Percentiles rank a stretch among this genome's conserved stretches.
phyloP scores from a whole-genome alignment of 768 basidiomycete genomes.

The Kondoa subrosea region DNA sequence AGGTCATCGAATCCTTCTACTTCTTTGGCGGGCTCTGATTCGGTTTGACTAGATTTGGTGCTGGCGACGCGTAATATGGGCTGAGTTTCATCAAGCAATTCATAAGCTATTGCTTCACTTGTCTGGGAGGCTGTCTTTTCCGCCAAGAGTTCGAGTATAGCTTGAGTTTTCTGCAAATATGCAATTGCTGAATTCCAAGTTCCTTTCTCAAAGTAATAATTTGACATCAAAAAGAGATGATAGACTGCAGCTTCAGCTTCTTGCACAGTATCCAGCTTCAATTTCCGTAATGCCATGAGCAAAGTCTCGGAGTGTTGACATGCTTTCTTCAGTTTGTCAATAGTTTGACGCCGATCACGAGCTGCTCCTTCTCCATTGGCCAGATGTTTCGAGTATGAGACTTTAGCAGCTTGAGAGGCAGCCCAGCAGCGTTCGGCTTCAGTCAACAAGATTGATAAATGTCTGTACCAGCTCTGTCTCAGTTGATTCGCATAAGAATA shows the following conservation, averaged over 20 bases:
- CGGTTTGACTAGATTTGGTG: background rate
- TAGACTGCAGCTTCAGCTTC: background rate
- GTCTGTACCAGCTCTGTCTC: background rate
- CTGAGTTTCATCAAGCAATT: background rate
- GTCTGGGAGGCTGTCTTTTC: background rate
- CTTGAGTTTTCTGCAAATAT: background rate
- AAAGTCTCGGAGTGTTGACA: background rate
- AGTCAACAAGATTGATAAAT: background rate
- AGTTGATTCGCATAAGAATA: background rate
- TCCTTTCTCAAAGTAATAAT: constrained; percentile 1
- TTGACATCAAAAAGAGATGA: background rate
- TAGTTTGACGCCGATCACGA: background rate
- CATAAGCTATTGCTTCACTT: background rate
- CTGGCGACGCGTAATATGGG: background rate
- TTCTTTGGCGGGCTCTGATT: background rate
- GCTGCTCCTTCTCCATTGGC: background rate
- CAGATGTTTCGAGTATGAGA: background rate
- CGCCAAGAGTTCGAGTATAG: background rate
- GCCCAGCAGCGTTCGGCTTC: constrained; percentile 6
- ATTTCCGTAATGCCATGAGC: background rate
- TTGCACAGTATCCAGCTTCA: background rate
- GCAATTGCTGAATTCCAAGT: background rate
- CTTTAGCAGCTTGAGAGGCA: background rate
- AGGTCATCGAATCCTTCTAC: background rate
- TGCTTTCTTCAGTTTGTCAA: background rate